These are phyloP conservation scores for Geotrichum candidum DNA, from an alignment of 1,139 yeast species.

Conservation along the genomic window DNA sequence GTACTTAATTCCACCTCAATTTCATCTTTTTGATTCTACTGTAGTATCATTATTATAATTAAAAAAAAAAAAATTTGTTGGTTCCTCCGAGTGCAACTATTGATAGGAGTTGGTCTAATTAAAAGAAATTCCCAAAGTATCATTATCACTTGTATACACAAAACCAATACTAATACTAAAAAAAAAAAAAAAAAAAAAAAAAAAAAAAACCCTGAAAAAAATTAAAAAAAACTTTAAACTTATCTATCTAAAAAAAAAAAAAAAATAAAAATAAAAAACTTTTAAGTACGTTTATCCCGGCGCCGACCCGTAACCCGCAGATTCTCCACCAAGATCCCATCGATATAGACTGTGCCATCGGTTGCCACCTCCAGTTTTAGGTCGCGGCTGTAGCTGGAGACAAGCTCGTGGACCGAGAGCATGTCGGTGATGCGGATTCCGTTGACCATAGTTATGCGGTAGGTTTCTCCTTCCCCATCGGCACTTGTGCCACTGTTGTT, in stretches of 20 bases:
- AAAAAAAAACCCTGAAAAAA: neutral
- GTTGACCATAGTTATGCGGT: constrained; percentile 11
- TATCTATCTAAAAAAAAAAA: neutral
- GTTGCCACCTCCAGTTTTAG: neutral
- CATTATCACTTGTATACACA: neutral
- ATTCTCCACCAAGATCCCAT: constrained; percentile 8
- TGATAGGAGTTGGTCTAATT: too few species aligned
- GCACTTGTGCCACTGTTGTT: neutral
- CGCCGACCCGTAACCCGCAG: neutral
- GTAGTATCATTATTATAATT: neutral
- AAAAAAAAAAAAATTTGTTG: neutral
- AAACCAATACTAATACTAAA: neutral
- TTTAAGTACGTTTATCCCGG: neutral
- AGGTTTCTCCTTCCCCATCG: neutral
- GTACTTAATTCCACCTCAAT: too few species aligned
- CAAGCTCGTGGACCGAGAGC: constrained; percentile 9
- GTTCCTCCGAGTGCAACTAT: too few species aligned
- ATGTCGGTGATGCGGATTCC: constrained; percentile 7
- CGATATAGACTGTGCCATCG: neutral
- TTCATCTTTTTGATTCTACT: too few species aligned
- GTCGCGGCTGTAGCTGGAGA: neutral
- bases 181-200: neutral
- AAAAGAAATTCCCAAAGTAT: too few species aligned
- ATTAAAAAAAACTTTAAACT: neutral
- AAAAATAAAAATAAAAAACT: neutral